Evolutionary conservation across 805 yeast genomes (phyloP).

Genomic region (Lipomyces orientalis): DNA sequence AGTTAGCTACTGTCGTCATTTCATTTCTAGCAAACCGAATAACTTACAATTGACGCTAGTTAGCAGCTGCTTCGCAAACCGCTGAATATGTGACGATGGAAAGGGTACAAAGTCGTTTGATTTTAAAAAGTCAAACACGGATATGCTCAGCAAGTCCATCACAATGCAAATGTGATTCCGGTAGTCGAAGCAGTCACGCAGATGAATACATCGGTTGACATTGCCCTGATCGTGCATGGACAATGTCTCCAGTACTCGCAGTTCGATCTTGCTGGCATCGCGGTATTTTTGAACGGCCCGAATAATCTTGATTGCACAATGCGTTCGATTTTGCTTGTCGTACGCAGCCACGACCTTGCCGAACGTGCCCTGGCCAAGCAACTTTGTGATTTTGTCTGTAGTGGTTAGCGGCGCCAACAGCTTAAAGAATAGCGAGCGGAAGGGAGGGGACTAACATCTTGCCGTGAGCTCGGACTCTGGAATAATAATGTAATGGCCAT

Average conservation of each 20-base stretch:
- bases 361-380: constrained; percentile 91
- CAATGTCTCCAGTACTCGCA: constrained; percentile 77
- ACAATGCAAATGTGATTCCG: constrained; percentile 93
- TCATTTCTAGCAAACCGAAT: too few species aligned
- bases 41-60: constrained; percentile 70
- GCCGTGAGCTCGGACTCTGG: constrained; percentile 45
- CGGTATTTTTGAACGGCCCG: constrained; percentile 91
- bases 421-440: neutral
- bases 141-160: constrained; percentile 82
- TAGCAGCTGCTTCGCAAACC: constrained; percentile 82
- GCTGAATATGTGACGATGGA: constrained; percentile 92
- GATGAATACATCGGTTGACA: constrained; percentile 77
- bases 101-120: constrained; percentile 83
- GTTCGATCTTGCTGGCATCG: constrained; percentile 92
- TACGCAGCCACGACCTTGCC: constrained; percentile 88
- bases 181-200: constrained; percentile 89
- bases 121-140: constrained; percentile 89
- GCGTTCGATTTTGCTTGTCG: constrained; percentile 63
- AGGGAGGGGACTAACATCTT: constrained; percentile 22
- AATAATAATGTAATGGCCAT: constrained; percentile 48
- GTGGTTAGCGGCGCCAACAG: constrained; percentile 52
- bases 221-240: constrained; percentile 72
- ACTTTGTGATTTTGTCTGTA: constrained; percentile 66
- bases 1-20: neutral
- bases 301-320: constrained; percentile 90